Evolutionary conservation across 352 stramenopile species (phyloP).

Genomic region (Phytopythium kandeliae): DNA sequence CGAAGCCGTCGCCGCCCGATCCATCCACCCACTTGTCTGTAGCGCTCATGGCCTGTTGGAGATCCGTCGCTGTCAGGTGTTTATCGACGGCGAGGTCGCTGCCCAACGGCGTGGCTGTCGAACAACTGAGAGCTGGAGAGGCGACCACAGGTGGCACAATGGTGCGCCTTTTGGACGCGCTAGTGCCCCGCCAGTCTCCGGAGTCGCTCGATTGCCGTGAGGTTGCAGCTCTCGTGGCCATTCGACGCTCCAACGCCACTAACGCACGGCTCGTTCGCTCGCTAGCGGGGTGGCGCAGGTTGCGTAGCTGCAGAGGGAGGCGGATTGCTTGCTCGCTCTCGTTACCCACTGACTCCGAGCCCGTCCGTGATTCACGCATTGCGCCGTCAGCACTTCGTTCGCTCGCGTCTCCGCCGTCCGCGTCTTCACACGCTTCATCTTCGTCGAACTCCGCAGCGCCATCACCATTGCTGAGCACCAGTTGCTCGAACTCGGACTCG

Average conservation of each 20-base stretch:
- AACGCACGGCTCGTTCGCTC: slow-evolving; percentile 51
- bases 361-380: too few species aligned
- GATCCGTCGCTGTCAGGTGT: background rate
- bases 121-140: background rate
- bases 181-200: background rate
- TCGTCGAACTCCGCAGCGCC: slow-evolving; percentile 22
- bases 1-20: slow-evolving; percentile 50
- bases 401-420: slow-evolving; percentile 10
- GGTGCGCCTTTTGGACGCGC: background rate
- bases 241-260: slow-evolving; percentile 58
- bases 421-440: slow-evolving; percentile 16
- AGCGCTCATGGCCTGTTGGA: background rate
- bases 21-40: slow-evolving; percentile 20
- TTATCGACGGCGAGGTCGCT: too few species aligned
- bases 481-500: slow-evolving; percentile 71
- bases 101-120: background rate
- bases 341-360: slow-evolving; percentile 10
- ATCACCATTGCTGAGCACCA: slow-evolving; percentile 71
- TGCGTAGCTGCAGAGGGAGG: slow-evolving; percentile 48
- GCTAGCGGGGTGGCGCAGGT: slow-evolving; percentile 37
- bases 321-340: slow-evolving; percentile 8
- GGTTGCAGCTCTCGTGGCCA: slow-evolving; percentile 34
- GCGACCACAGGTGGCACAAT: slow-evolving; percentile 2
- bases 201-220: background rate
- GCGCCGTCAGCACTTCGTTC: background rate